phyloP scores from a whole-genome alignment of 352 stramenopile species.

The Phytophthora sp. region DNA sequence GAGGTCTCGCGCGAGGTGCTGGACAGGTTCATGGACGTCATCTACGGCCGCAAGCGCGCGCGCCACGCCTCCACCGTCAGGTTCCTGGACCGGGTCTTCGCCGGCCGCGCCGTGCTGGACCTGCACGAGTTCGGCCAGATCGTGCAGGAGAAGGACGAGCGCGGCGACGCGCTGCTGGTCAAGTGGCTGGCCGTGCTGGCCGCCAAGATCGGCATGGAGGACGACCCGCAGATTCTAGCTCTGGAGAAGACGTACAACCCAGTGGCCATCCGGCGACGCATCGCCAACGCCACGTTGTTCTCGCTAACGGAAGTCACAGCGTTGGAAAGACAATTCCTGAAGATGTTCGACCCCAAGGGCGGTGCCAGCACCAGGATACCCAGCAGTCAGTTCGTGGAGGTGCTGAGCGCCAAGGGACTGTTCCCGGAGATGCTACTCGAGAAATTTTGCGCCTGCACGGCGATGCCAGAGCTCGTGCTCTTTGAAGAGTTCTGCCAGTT shows the following conservation, averaged over 20 bases:
- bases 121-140: conserved; percentile 69
- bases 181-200: conserved; percentile 73
- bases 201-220: conserved; percentile 66
- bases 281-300: conserved; percentile 75
- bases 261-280: conserved; percentile 78
- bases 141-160: conserved; percentile 57
- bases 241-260: conserved; percentile 85
- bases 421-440: conserved; percentile 55
- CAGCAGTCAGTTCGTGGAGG: conserved; percentile 60
- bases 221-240: conserved; percentile 74
- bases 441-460: conserved; percentile 49
- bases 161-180: conserved; percentile 60
- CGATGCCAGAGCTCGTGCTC: conserved; percentile 56
- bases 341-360: conserved; percentile 76
- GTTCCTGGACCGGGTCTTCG: conserved; percentile 72
- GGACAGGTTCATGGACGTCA: conserved; percentile 85
- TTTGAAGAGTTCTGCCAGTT: conserved; percentile 89
- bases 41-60: conserved; percentile 71
- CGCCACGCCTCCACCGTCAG: conserved; percentile 45
- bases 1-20: conserved; percentile 74
- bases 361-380: conserved; percentile 70
- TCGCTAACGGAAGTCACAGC: conserved; percentile 72
- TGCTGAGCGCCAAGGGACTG: conserved; percentile 48
- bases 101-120: conserved; percentile 42
- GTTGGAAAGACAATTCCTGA: conserved; percentile 82